phyloP scores from a whole-genome alignment of 106 monocot genomes.

The Posidonia australis region DNA sequence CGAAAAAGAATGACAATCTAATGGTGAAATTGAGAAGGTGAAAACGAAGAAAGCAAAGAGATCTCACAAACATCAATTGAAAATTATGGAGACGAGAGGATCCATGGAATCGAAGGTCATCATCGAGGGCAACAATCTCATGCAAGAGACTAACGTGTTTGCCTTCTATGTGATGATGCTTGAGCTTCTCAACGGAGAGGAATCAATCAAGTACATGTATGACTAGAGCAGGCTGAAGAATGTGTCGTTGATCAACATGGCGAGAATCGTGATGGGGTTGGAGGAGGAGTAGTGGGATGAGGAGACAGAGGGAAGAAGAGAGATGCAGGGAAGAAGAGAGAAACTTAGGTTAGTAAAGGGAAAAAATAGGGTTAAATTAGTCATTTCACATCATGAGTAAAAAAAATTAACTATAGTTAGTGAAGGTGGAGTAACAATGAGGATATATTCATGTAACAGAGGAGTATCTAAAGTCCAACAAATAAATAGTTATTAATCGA shows the following conservation, averaged over 20 bases:
- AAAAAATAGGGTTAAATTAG: too few relatives aligned
- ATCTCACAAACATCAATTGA: constrained; percentile 13
- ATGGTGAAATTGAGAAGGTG: background rate
- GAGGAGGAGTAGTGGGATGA: constrained; percentile 9
- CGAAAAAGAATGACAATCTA: background rate
- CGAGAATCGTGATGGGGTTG: constrained; percentile 20
- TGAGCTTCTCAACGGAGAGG: constrained; percentile 37
- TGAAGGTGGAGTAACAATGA: too few relatives aligned
- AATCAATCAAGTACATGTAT: constrained; percentile 25
- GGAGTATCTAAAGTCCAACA: too few relatives aligned
- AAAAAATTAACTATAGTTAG: too few relatives aligned
- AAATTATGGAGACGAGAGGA: constrained; percentile 15
- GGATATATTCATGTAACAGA: too few relatives aligned
- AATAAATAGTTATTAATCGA: too few relatives aligned
- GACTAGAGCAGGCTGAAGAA: background rate
- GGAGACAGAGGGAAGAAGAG: too few relatives aligned
- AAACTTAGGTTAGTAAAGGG: too few relatives aligned
- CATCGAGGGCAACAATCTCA: background rate
- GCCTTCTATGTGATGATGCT: constrained; percentile 77
- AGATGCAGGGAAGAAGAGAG: too few relatives aligned
- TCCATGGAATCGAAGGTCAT: constrained; percentile 73
- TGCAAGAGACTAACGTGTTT: constrained; percentile 43
- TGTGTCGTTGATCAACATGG: constrained; percentile 21
- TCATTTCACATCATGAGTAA: too few relatives aligned
- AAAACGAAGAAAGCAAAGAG: background rate